A percentile compares a stretch with the other conserved stretches of the same genome.
Evolutionary conservation across 192 early-diverging fungal genomes (phyloP).

Genomic region (Coemansia sp.): DNA sequence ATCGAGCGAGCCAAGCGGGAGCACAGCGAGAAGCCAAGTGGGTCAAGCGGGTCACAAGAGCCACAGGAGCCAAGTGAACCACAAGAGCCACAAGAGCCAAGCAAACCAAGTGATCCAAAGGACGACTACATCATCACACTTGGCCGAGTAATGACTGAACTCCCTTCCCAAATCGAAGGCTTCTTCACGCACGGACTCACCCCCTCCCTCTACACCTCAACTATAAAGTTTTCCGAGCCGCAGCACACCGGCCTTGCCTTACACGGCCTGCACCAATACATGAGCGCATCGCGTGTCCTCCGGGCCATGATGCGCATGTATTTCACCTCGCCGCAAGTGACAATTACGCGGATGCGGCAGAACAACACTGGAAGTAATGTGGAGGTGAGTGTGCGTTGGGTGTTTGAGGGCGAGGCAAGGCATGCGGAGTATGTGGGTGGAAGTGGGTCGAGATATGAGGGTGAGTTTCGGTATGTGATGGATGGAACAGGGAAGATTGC

Average conservation of each 20-base stretch:
- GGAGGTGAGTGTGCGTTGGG: slow-evolving; percentile 47
- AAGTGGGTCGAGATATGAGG: slow-evolving; percentile 38
- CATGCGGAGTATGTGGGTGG: slow-evolving; percentile 37
- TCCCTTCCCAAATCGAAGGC: slow-evolving; percentile 40
- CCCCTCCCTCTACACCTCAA: slow-evolving; percentile 18
- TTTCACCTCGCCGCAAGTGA: slow-evolving; percentile 21
- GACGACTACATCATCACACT: slow-evolving; percentile 34
- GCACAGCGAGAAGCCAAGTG: slow-evolving; percentile 10
- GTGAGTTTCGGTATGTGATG: slow-evolving; percentile 47
- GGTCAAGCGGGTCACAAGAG: not conserved
- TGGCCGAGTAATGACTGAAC: slow-evolving; percentile 42
- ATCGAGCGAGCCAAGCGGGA: slow-evolving; percentile 42
- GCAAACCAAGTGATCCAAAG: not conserved
- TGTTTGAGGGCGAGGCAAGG: slow-evolving; percentile 48
- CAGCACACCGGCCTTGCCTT: slow-evolving; percentile 38
- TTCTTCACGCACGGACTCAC: slow-evolving; percentile 35
- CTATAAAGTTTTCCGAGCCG: slow-evolving; percentile 32
- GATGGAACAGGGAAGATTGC: slow-evolving; percentile 29
- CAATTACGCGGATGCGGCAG: slow-evolving; percentile 31
- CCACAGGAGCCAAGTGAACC: not conserved
- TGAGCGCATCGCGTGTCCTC: slow-evolving; percentile 32
- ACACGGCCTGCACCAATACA: slow-evolving; percentile 25
- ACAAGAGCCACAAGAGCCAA: not conserved
- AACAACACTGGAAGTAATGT: not conserved
- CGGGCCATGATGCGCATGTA: slow-evolving; percentile 40